Percentiles rank a stretch among this genome's conserved stretches.
Conservation (phyloP, 129 eudicot species). For the Oenanthe sinensis region DNA sequence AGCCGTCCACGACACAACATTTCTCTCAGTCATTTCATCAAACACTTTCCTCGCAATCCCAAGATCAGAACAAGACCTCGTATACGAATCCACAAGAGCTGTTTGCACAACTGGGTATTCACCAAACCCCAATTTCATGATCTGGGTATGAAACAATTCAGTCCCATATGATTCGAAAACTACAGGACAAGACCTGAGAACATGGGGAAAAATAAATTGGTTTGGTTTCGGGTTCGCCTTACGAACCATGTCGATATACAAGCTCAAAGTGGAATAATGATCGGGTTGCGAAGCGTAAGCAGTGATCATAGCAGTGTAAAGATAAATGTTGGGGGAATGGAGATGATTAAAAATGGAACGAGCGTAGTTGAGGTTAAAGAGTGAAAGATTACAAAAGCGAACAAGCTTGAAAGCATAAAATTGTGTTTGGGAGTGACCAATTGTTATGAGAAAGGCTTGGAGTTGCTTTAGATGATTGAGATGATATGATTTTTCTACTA, state of each 20-base stretch:
- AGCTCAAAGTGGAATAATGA: constrained; percentile 29
- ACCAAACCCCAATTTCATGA: constrained; percentile 53
- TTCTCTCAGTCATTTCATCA: constrained; percentile 80
- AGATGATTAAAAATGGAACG: constrained; percentile 57
- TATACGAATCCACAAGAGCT: constrained; percentile 51
- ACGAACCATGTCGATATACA: constrained; percentile 57
- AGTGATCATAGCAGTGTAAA: constrained; percentile 71
- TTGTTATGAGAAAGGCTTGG: constrained; percentile 56
- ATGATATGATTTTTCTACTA: constrained; percentile 44
- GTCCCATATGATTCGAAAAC: constrained; percentile 35
- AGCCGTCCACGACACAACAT: constrained; percentile 79
- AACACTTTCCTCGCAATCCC: constrained; percentile 55
- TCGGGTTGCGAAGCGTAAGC: constrained; percentile 49
- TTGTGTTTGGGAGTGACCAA: constrained; percentile 56
- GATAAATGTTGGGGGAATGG: constrained; percentile 57
- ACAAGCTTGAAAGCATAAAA: constrained; percentile 62
- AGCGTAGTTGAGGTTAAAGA: constrained; percentile 44
- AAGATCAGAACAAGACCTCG: constrained; percentile 42
- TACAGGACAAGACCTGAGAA: constrained; percentile 55
- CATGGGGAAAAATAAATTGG: constrained; percentile 59
- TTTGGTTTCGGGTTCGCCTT: constrained; percentile 35
- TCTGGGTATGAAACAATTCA: constrained; percentile 63
- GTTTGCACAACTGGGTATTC: constrained; percentile 77
- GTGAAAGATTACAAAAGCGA: constrained; percentile 49
- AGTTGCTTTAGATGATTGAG: constrained; percentile 66